phyloP scores from a whole-genome alignment of 306 rosid species.

The Cucurbita moschata region DNA sequence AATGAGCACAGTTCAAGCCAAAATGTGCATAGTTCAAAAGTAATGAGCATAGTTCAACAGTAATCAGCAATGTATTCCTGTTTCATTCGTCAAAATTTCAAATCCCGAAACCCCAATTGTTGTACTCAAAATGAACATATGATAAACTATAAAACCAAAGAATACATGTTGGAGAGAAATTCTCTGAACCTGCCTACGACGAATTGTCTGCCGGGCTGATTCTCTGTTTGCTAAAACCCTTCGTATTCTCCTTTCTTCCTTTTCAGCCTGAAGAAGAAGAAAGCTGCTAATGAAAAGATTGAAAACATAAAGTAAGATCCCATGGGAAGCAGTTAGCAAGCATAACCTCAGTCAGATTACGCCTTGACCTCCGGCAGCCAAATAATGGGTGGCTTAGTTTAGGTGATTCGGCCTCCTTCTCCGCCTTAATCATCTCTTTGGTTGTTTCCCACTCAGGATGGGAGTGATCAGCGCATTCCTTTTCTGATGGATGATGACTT shows the following conservation, averaged over 20 bases:
- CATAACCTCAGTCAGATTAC: conserved; percentile 68
- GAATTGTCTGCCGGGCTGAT: conserved; percentile 95
- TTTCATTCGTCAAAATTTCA: too few relatives aligned
- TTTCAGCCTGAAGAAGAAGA: conserved; percentile 48
- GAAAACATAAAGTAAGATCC: background rate
- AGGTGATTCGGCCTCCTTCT: conserved; percentile 30
- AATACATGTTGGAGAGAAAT: background rate
- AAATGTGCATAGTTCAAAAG: too few relatives aligned
- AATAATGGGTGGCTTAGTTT: conserved; percentile 22
- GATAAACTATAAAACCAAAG: background rate
- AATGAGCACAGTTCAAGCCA: too few relatives aligned
- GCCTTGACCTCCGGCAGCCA: conserved; percentile 49
- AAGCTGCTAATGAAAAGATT: background rate
- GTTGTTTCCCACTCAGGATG: conserved; percentile 14
- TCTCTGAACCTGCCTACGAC: conserved; percentile 74
- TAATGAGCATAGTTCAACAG: too few relatives aligned
- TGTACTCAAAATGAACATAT: too few relatives aligned
- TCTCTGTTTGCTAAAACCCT: conserved; percentile 88
- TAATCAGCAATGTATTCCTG: too few relatives aligned
- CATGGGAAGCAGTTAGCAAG: conserved; percentile 1
- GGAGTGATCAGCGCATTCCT: conserved; percentile 9
- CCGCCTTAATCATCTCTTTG: conserved; percentile 19
- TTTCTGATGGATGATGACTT: conserved; percentile 24
- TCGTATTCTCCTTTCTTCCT: conserved; percentile 75
- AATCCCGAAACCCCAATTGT: too few relatives aligned